Evolutionary conservation across 2,329 filamentous ascomycete genomes (phyloP), one percentile per base, ranked within the genome.

Genomic region (Escovopsis weberi): DNA sequence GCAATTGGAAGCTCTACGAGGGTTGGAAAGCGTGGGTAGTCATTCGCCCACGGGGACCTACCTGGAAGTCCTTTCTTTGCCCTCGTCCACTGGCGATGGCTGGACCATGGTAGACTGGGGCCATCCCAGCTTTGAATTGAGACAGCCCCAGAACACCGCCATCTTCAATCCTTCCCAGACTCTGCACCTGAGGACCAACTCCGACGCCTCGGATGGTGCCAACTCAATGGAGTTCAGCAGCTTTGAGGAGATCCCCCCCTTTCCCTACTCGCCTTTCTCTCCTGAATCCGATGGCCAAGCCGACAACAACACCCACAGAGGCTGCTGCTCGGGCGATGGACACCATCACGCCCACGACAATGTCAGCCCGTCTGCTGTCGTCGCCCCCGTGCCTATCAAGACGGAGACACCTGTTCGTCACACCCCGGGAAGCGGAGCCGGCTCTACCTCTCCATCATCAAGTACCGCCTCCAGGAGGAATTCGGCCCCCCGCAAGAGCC

Each of bases 151-250:
- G 41, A 75, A 68, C 48, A 61, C 69, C 35, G 80, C 84, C 50
- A 88, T 94, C 55, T 93, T 94, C 69, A 94, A 95, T 63, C 89
- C 89, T 2, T 78, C 82, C 48, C 84, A 94, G 64, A 93, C 87
- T 1, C 68, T 96, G 41, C 89, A 95, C 65, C 74, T 94, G 55
- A 78, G 88, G 51, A 88, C 82, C 43, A 80, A 82, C 53, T 94
- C 88, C 4, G 85, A 93, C 54, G 91, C 86, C 2, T 91, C 83
- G 1, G 82, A 88, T 32, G 76, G 79, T 52, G 61, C 76, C 60
- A 69, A 73, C 59, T 67, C 80, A 56, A 57, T 82, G 69, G 59
- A 85, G 65, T 60, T 86, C 72, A 67, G 78, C 49, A 91, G 85
- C 64, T 94, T 82, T 53, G 86, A 93, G 58, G 86, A 94, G 52